Evolutionary conservation across 495 filamentous ascomycete species (phyloP), one percentile per base, ranked within the genome.

Genomic region (Penicillium psychrofluorescens): DNA sequence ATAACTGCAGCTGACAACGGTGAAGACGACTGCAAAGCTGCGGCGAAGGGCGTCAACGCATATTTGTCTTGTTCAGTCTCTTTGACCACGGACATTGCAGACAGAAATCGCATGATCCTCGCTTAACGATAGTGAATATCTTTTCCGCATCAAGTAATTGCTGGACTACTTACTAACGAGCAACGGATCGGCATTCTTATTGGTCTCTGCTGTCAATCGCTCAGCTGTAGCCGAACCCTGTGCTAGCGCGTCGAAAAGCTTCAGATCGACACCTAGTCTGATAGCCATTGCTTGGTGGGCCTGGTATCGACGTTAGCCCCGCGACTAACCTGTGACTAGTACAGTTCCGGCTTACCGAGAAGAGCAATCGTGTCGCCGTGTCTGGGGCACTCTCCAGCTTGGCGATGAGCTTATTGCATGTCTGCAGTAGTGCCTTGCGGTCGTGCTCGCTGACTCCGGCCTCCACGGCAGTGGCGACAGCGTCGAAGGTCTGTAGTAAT

Each of bases 221-320:
- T 37, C 7, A 2, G 39, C 8, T 1, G 15, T 48, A 11, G 50
- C 34, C 14, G 37, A 40, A 0, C 14, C 41, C 30, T 41, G 11
- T 1, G 41, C 45, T 11, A 59, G 41, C n/a, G 35, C 53, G 37
- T 56, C 50, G 31, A 59, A 54, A 4, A 56, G 48, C 42, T 49
- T 56, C 11, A 56, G 29, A 40, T 59, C 53, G 7, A 56, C 27
- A 7, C 34, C 50, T 11, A 56, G 27, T 34, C 56, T 41, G 6
- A 56, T 9, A 30, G 50, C 50, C 35, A 59, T 56, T 8, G 45
- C 46, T 49, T 51, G 56, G 31, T 56, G 50, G 12, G 38, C 43
- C 56, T 59, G 1, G 12, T 30, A 9, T 29, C 44, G 8, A 30
- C n/a, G 13, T 40, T 12, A 33, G 36, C 9, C 38, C 8, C 40